Base-by-base conservation (phyloP, 2,329 filamentous ascomycete species). In the Arthroderma sp. region DNA sequence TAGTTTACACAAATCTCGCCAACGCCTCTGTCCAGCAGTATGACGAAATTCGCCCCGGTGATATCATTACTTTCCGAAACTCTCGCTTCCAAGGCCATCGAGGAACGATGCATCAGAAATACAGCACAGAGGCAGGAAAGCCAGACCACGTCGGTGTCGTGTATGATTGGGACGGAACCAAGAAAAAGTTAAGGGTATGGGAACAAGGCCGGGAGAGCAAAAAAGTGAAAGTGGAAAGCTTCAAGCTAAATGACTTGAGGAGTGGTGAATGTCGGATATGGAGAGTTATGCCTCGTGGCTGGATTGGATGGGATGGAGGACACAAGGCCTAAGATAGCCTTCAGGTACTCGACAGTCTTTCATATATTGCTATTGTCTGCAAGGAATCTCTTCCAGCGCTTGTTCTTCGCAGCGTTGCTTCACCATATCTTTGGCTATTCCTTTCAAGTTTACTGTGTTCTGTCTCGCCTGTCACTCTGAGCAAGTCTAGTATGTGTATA, bases 231-330 rank as follows among this genome's bases (percentile, higher is more conserved):
- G 70, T 86, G 49, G 89, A 96, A 71, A 94, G 87, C 66, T 96
- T 89, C 68, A 85, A 88, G 68, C 74, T 98, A 49, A 87, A 88
- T 38, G 91, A 98, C 67, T 60, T 98, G 61, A 76, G 86, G 59
- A 89, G 83, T 63, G 91, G 91, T 11, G 91, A 98, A 68, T 88
- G 95, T 55, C 89, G 91, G 70, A 86, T 98, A 49, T 98, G 91
- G 91, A 78, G 91, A 46, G 83, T 95, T 38, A 94, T 96, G 78
- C 84, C 86, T 34, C 76, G 86, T 56, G 82, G 76, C 59, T 98
- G 88, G 87, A 80, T 96, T 43, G 87, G 88, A 27, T 96, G 89
- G 91, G 82, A 80, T 46, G 49, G 49, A n/a, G 40, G 33, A 15
- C 44, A 50, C 8, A 51, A 51, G 37, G 40, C 44, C 33, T 51